These are phyloP conservation scores for Fusarium buharicum DNA, from an alignment of 2,329 filamentous ascomycete genomes.

Conservation along the genomic window DNA sequence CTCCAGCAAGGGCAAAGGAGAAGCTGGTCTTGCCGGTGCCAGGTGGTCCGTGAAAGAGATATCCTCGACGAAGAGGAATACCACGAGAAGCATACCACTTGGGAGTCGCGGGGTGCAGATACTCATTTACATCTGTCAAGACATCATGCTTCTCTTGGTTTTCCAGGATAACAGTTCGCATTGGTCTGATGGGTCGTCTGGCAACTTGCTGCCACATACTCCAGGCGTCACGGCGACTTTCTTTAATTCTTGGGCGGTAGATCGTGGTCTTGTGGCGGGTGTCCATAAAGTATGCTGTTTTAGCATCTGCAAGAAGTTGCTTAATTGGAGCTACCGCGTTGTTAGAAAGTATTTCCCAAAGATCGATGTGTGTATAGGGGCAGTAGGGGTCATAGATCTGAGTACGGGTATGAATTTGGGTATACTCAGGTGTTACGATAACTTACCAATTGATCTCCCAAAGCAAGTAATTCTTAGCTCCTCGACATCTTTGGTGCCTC, in stretches of 20 bases:
- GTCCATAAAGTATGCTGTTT: slow-evolving; percentile 62
- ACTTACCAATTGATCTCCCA: slow-evolving; percentile 55
- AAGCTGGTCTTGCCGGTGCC: slow-evolving; percentile 79
- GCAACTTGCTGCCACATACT: slow-evolving; percentile 67
- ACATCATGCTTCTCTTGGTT: slow-evolving; percentile 72
- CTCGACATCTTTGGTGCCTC: slow-evolving; percentile 62
- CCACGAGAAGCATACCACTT: slow-evolving; percentile 80
- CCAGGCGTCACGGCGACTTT: slow-evolving; percentile 56
- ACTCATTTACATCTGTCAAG: slow-evolving; percentile 79
- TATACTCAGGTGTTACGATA: background rate
- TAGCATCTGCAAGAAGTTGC: slow-evolving; percentile 63
- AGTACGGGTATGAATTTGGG: background rate
- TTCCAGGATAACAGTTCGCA: slow-evolving; percentile 80
- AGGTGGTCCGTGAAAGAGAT: slow-evolving; percentile 80
- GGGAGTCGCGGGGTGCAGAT: slow-evolving; percentile 74
- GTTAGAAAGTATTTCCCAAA: background rate
- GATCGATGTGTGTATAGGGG: background rate
- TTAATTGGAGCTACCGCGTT: slow-evolving; percentile 61
- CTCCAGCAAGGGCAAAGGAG: slow-evolving; percentile 71
- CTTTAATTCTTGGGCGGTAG: slow-evolving; percentile 62
- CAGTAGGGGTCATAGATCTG: background rate
- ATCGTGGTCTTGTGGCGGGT: slow-evolving; percentile 68
- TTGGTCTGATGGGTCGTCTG: slow-evolving; percentile 73
- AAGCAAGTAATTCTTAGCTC: slow-evolving; percentile 65
- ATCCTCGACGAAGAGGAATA: slow-evolving; percentile 80